phyloP scores from a whole-genome alignment of 768 basidiomycete genomes.

The Kwoniella bestiolae region DNA sequence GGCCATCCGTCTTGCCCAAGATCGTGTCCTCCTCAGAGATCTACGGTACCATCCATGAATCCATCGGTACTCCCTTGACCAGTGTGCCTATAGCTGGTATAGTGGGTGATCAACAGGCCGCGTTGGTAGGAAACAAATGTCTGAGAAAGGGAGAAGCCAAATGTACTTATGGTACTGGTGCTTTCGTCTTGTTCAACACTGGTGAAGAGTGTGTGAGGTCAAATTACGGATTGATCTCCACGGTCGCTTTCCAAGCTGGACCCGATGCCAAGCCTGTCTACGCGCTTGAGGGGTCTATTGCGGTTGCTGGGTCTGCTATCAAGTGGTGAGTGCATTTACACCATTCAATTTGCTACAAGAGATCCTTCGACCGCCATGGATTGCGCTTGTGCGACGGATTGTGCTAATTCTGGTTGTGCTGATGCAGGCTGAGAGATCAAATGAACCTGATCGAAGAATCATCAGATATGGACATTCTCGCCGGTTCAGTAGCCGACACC shows the following conservation, averaged over 20 bases:
- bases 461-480: slow-evolving; percentile 81
- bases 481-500: slow-evolving; percentile 72
- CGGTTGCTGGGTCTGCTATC: slow-evolving; percentile 92
- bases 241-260: slow-evolving; percentile 89
- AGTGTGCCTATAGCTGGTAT: slow-evolving; percentile 88
- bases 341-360: too few species aligned
- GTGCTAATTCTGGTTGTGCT: background rate
- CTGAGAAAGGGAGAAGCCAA: slow-evolving; percentile 89
- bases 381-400: too few species aligned
- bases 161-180: slow-evolving; percentile 97
- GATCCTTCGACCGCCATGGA: too few species aligned
- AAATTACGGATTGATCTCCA: slow-evolving; percentile 82
- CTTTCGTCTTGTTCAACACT: slow-evolving; percentile 94
- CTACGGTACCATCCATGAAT: slow-evolving; percentile 72
- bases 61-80: slow-evolving; percentile 61
- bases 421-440: slow-evolving; percentile 78
- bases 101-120: slow-evolving; percentile 98
- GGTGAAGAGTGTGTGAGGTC: slow-evolving; percentile 84
- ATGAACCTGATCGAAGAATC: slow-evolving; percentile 81
- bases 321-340: slow-evolving; percentile 67
- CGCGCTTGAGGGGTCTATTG: slow-evolving; percentile 92
- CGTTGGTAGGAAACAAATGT: slow-evolving; percentile 95
- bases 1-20: slow-evolving; percentile 75
- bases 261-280: slow-evolving; percentile 78
- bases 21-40: slow-evolving; percentile 91